Evolutionary conservation across 2,329 filamentous ascomycete genomes (phyloP), one percentile per base, ranked within the genome.

Genomic region (Monilinia fructicola): DNA sequence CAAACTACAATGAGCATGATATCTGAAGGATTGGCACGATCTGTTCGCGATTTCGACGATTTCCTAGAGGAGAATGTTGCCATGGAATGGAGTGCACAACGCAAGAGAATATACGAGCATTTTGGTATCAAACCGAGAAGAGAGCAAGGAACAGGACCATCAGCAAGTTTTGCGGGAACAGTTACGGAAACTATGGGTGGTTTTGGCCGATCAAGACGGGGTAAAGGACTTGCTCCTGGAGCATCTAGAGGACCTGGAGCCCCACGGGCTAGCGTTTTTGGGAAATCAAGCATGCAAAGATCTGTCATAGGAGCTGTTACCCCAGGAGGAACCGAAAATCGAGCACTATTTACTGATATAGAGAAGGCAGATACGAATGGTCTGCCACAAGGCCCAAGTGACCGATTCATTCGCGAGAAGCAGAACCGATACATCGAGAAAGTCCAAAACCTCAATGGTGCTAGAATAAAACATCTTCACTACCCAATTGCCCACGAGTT

Each of bases 11-110:
- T 96, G 67, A 92, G 90, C 75, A 93, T 97, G 86, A 93, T 97
- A 73, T 86, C 91, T 44, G 93, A 97, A 76, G 92, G 92, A n/a
- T 82, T 98, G 69, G 90, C 94, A 74, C 88, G 93, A 74, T 95
- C 93, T 4, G 89, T 94, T 68, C 87, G 88, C 66, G 95, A 98
- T 75, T 98, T 99, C 76, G 93, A 99, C 77, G 85, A 87, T 68
- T 98, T 97, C 77, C 83, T 99, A 66, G 93, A 98, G 77, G 93
- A 97, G 74, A 96, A 96, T 75, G 88, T 98, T 60, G 92, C 93
- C 40, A 89, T 96, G 81, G 93, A 98, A 77, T 98, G 95, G 93
- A 93, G 97, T 73, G 89, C 90, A 21, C 94, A 98, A 80, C 89
- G 94, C 69, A 92, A 91, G 78, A 89, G 89, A 71, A 97, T 99